Base-by-base conservation (phyloP, 2,329 filamentous ascomycete genomes). In the Alternaria atra region DNA sequence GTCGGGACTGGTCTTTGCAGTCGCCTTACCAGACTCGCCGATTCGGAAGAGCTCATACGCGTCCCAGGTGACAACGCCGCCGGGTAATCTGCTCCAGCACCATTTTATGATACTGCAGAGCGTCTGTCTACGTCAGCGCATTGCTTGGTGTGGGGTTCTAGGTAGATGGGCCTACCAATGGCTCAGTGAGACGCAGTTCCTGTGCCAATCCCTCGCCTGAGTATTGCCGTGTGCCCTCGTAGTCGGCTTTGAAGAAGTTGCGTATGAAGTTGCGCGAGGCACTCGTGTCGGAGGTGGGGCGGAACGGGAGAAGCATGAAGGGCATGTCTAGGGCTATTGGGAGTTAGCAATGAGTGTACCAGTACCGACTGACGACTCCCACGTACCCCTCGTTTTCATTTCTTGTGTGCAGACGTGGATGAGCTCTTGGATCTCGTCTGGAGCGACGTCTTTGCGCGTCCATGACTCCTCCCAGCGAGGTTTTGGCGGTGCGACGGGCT, bases 11-110 rank as follows among this genome's bases (percentile, higher is more conserved):
- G n/a, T 15, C 20, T 3, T 4, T 35, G 32, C 8, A 9, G 5
- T 37, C 32, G 65, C 69, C 80, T 67, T 86, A 96, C 93, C 93
- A 84, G 91, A 88, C 82, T 99, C 95, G 76, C 95, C 95, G 67
- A 96, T 90, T 73, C 91, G 93, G 84, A 99, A 99, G 23, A 97
- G 86, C 77, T 98, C 94, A 76, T 99, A 99, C 42, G 93, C 93
- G 73, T 97, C 93, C 95, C 95, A 98, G 59, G 93, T 93, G 35
- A 99, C 94, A 13, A 99, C 89, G 73, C 95, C 95, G 60, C 93
- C 93, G 42, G 91, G 88, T 52, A 99, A 84, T 80, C 95, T 89
- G 77, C 92, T 94, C 95, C 95, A 99, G 80, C 94, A 98, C 95
- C 95, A 99, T 83, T 98, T 99, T 67, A 95, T 85, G 42, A 97